Evolutionary conservation across 176 grass and related monocot genomes (phyloP).

Genomic region (Juncus effusus): DNA sequence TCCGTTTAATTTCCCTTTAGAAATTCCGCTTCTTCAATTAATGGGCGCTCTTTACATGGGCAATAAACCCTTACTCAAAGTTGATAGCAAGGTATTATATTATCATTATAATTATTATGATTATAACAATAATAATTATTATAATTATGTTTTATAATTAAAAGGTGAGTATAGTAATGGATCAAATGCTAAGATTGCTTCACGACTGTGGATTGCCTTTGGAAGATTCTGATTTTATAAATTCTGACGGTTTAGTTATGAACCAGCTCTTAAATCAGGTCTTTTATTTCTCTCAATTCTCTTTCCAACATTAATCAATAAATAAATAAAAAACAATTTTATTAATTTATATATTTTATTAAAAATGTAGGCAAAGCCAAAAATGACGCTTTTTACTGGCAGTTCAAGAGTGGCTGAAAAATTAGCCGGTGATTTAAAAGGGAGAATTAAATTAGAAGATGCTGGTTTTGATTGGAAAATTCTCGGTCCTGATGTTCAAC

Average conservation of each 20-base stretch:
- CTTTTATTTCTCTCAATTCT: not conserved
- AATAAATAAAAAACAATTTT: slow-evolving; percentile 11
- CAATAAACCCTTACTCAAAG: slow-evolving; percentile 95
- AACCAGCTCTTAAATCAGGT: slow-evolving; percentile 92
- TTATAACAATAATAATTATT: slow-evolving; percentile 8
- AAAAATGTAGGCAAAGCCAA: slow-evolving; percentile 61
- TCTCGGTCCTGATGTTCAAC: slow-evolving; percentile 95
- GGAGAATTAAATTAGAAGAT: slow-evolving; percentile 88
- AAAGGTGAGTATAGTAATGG: slow-evolving; percentile 94
- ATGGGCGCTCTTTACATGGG: slow-evolving; percentile 99
- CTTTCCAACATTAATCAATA: not conserved
- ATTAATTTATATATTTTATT: not conserved
- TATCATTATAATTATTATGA: slow-evolving; percentile 21
- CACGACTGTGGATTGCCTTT: slow-evolving; percentile 78
- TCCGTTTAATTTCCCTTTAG: slow-evolving; percentile 94
- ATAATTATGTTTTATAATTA: slow-evolving; percentile 17
- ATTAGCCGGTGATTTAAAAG: slow-evolving; percentile 78
- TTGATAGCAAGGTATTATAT: slow-evolving; percentile 80
- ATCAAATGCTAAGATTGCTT: slow-evolving; percentile 90
- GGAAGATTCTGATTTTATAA: slow-evolving; percentile 91
- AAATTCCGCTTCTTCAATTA: slow-evolving; percentile 87
- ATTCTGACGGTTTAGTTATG: slow-evolving; percentile 89
- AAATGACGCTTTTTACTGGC: slow-evolving; percentile 94
- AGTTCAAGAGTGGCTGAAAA: slow-evolving; percentile 88
- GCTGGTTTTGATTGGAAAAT: slow-evolving; percentile 99